A percentile compares a stretch with the other conserved stretches of the same genome.
Conservation (phyloP, 371 early-diverging fungal genomes). For the Apophysomyces ossiformis region DNA sequence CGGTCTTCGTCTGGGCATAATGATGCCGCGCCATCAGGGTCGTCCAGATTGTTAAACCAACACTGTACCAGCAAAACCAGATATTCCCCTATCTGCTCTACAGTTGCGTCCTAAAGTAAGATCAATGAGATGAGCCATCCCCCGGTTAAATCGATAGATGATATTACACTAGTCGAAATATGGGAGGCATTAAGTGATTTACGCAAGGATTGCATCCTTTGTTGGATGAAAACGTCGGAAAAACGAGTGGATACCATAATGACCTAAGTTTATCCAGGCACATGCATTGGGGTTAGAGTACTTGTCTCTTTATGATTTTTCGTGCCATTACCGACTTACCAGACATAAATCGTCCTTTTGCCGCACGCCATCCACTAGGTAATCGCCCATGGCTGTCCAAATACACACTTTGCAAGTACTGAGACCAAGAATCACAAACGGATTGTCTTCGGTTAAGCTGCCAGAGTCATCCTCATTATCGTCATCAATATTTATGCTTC, state of each 20-base stretch:
- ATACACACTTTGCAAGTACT: conserved; percentile 8
- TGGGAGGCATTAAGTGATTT: conserved; percentile 3
- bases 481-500: background rate
- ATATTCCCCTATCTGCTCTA: background rate
- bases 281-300: background rate
- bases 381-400: conserved; percentile 3
- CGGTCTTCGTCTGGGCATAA: too few species aligned
- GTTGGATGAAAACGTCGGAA: background rate
- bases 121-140: too few species aligned
- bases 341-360: background rate
- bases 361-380: background rate
- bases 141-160: too few species aligned
- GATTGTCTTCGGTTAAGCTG: background rate
- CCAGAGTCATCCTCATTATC: background rate
- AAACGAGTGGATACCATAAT: background rate
- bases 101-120: conserved; percentile 1
- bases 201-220: background rate
- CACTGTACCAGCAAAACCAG: background rate
- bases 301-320: background rate
- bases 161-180: background rate
- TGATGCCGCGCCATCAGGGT: background rate
- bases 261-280: background rate
- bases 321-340: background rate
- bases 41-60: background rate
- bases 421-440: conserved; percentile 6